Percentiles rank a stretch among this genome's conserved stretches.
These are phyloP conservation scores for Oryza punctata DNA, from an alignment of 176 grass and related monocot genomes.

Conservation along the genomic window DNA sequence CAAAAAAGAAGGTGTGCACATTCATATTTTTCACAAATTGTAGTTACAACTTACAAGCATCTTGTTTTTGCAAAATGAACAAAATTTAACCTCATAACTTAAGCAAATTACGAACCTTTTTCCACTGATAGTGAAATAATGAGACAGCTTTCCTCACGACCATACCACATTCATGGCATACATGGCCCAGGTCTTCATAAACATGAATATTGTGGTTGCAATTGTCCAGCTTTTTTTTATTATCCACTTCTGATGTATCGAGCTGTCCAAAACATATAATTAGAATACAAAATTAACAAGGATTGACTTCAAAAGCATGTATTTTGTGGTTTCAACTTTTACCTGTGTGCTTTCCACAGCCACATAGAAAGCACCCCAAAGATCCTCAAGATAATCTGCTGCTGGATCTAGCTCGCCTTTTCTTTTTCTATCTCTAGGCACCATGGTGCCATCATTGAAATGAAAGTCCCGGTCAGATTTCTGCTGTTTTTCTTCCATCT, in stretches of 20 bases:
- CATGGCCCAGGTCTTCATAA: constrained; percentile 88
- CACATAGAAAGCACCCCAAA: constrained; percentile 82
- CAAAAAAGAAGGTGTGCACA: too few relatives aligned
- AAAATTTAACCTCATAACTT: constrained; percentile 12
- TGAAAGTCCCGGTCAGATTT: constrained; percentile 34
- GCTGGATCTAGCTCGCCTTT: constrained; percentile 29
- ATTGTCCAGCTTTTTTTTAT: constrained; percentile 48
- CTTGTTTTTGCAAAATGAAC: constrained; percentile 31
- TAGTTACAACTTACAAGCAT: constrained; percentile 27
- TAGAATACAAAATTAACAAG: background rate
- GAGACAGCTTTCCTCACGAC: constrained; percentile 85
- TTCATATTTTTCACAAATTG: background rate
- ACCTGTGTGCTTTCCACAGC: constrained; percentile 87
- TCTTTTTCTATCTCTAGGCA: constrained; percentile 33
- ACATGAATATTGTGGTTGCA: constrained; percentile 71
- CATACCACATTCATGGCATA: constrained; percentile 86
- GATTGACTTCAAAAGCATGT: constrained; percentile 4
- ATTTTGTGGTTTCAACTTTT: constrained; percentile 19
- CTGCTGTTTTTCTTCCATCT: constrained; percentile 41
- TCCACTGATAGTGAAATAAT: constrained; percentile 90
- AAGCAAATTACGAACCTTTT: constrained; percentile 63
- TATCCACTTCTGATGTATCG: constrained; percentile 41
- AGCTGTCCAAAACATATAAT: constrained; percentile 44
- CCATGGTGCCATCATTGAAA: background rate
- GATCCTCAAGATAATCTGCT: constrained; percentile 70